Evolutionary conservation across 2,329 filamentous ascomycete species (phyloP).

Genomic region (Lasiodiplodia citricola): DNA sequence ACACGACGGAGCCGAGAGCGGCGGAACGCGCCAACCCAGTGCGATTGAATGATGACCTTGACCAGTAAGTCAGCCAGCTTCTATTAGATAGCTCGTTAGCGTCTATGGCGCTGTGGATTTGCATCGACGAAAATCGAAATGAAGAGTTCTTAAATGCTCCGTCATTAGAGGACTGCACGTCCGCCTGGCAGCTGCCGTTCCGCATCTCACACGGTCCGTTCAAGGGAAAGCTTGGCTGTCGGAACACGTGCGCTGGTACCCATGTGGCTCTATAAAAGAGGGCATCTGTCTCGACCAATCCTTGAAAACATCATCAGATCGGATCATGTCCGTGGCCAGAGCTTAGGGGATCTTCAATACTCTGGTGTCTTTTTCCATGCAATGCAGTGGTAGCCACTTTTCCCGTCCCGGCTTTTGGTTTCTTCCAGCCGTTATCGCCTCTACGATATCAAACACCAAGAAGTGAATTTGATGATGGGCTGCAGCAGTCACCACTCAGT

Average conservation of each 20-base stretch:
- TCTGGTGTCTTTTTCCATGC: too few species aligned
- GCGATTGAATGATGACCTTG: rapidly evolving
- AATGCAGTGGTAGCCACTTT: too few species aligned
- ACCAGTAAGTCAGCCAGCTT: too few species aligned
- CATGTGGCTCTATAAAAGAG: not conserved
- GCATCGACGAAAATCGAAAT: too few species aligned
- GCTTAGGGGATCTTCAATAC: too few species aligned
- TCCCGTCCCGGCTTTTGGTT: not conserved
- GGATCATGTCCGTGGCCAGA: too few species aligned
- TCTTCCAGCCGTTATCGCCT: not conserved
- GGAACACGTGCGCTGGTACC: not conserved
- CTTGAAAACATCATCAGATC: too few species aligned
- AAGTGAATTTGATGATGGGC: not conserved
- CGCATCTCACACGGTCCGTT: not conserved
- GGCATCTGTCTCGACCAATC: too few species aligned
- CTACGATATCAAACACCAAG: not conserved
- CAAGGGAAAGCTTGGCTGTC: not conserved
- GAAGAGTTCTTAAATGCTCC: not conserved
- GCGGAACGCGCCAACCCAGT: too few species aligned
- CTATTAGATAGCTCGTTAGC: too few species aligned
- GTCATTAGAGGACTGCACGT: not conserved
- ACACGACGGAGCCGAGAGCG: not conserved
- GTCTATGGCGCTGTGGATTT: too few species aligned
- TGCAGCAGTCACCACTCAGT: not conserved
- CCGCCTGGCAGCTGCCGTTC: not conserved